Base-by-base conservation (phyloP, 2,329 filamentous ascomycete genomes). In the Graphiopsis chlorocephala region DNA sequence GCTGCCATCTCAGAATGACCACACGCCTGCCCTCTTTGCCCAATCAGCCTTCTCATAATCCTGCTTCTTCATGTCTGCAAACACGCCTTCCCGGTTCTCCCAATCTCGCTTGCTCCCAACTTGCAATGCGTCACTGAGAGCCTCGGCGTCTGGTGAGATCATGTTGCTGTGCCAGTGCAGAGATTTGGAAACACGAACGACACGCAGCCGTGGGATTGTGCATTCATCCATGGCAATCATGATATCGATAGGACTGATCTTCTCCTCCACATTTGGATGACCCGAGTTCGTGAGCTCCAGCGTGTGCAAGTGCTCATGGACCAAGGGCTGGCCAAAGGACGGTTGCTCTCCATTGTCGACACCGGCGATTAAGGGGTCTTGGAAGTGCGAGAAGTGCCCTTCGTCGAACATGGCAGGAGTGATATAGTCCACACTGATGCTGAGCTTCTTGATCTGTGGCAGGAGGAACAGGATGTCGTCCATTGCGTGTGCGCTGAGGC, bases 391-490 rank as follows among this genome's bases (percentile, higher is more conserved):
- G 61, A 67, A 66, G 31, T 69, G 67, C 29, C 62, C 61, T 45
- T 70, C 68, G 47, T 76, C 78, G 68, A 82, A 80, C 48, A 78
- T 66, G 10, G 73, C 68, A 3, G 72, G 72, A n/a, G 74, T 79
- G 60, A 83, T 79, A 71, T 82, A 83, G 66, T 83, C 81, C 11
- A 81, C 73, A 25, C 79, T 77, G 52, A 83, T 73, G 66, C 76
- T 79, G 1, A 84, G 76, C 25, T 68, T 66, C 2, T 70, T 71
- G 2, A 83, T 70, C 5, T 75, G 68, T 0, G 81, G 80, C 4
- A 80, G 75, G 65, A 79, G 73, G 33, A 73, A 68, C 1, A 83
- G 71, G 0, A 83, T 71, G 17, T 69, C 66, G 66, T 83, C 80
- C 6, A 83, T 72, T 0, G 76, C 70, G 35, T 75, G 75, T 31